Conservation (phyloP, 768 basidiomycete genomes). For the Pleurotus djamor region DNA sequence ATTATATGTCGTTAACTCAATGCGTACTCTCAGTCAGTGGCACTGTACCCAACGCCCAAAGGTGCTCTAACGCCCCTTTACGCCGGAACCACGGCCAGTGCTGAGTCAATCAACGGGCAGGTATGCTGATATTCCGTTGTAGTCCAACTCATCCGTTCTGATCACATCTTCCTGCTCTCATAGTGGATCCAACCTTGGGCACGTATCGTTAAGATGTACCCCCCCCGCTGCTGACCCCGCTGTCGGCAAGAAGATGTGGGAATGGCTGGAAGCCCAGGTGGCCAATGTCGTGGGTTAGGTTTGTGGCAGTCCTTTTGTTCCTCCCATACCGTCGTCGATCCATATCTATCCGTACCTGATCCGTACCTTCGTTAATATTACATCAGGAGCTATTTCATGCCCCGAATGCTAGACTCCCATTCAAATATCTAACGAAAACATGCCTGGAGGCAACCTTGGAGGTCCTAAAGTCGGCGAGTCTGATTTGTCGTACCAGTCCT, state of each 20-base stretch:
- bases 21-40: neutral
- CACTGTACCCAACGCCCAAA: conserved; percentile 25
- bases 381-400: too few relatives aligned
- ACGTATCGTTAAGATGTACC: conserved; percentile 21
- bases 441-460: too few relatives aligned
- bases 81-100: conserved; percentile 44
- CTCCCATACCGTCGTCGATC: too few relatives aligned
- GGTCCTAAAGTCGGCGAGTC: too few relatives aligned
- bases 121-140: conserved; percentile 17
- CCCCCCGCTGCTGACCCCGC: conserved; percentile 22
- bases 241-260: conserved; percentile 34
- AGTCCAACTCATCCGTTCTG: neutral
- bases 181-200: conserved; percentile 45
- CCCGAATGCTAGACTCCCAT: too few relatives aligned
- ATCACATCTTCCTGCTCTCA: neutral
- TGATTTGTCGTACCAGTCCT: too few relatives aligned
- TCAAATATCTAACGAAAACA: too few relatives aligned
- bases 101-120: conserved; percentile 40
- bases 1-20: neutral
- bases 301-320: too few relatives aligned
- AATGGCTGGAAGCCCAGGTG: conserved; percentile 1
- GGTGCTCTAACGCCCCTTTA: conserved; percentile 51
- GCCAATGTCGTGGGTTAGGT: neutral
- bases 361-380: too few relatives aligned
- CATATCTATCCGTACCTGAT: too few relatives aligned